Evolutionary conservation across 2,329 filamentous ascomycete species (phyloP), one percentile per base, ranked within the genome.

Genomic region (Apiospora rasikravindrae): DNA sequence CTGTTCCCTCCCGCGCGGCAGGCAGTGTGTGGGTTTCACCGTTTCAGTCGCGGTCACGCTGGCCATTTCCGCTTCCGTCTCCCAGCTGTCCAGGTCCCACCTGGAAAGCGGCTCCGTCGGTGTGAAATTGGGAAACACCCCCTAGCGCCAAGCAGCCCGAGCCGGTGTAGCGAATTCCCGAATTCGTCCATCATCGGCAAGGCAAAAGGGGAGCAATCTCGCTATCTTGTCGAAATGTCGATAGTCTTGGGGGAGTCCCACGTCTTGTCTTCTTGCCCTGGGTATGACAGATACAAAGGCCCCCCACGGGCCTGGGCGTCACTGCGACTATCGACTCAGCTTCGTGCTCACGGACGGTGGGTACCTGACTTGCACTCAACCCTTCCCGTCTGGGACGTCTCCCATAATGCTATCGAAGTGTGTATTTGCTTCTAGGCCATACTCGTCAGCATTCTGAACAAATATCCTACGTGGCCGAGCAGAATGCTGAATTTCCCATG

Each of bases 11-110:
- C 57, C 57, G 57, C 11, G 57, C 57, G 57, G 57, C 57, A 64
- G 33, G 22, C 57, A 24, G 57, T 64, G 40, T 1, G 8, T 42
- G 57, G 57, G 57, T 64, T 64, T 64, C 33, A 40, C 29, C 57
- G 57, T 64, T 64, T 64, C 57, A 64, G 57, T 64, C 33, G 57
- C 57, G 57, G 57, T 64, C 57, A 64, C 57, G 57, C 57, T 64
- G 22, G 57, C 57, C 19, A 64, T 64, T 64, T 64, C 57, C 57
- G 57, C 57, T 64, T 64, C 57, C 57, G 57, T 13, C 33, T 40
- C 29, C 29, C 57, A 64, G 57, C 53, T 61, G 57, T 22, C 57
- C 57, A 61, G 53, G 29, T n/a, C 57, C 40, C 57, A 64, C 57
- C 57, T 29, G 22, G 57, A 14, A 14, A 64, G 57, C 33, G 57